phyloP scores from a whole-genome alignment of 306 rosid species.

The Cucurbita moschata region DNA sequence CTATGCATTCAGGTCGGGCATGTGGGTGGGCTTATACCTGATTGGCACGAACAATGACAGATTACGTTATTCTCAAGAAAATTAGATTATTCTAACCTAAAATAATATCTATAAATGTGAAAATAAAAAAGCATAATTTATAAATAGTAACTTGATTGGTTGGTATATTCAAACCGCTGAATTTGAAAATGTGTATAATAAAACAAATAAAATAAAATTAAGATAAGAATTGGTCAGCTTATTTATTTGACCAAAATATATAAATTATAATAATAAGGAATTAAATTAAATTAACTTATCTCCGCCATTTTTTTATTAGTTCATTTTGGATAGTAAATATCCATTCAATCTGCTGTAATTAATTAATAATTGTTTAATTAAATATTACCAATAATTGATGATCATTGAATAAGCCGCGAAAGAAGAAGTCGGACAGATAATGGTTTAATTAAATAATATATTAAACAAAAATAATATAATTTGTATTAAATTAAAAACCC shows the following conservation, averaged over 20 bases:
- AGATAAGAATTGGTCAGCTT: not conserved
- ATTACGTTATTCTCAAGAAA: not conserved
- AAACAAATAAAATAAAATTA: not conserved
- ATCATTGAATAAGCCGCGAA: not conserved
- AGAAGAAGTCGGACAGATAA: not conserved
- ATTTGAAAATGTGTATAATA: not conserved
- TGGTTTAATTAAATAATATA: not conserved
- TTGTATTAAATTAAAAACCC: not conserved
- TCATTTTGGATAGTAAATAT: not conserved
- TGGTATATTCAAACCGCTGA: not conserved
- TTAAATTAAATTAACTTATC: not conserved
- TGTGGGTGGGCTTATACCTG: too few relatives aligned
- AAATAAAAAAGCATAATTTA: not conserved
- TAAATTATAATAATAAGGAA: not conserved
- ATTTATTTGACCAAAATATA: not conserved
- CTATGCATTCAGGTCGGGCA: too few relatives aligned
- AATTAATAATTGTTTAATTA: not conserved
- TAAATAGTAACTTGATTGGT: not conserved
- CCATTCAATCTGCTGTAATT: not conserved
- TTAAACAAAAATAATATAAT: not conserved
- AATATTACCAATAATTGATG: not conserved
- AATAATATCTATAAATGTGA: not conserved
- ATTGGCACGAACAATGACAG: too few relatives aligned
- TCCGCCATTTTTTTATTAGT: not conserved
- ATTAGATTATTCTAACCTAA: not conserved